Conservation (phyloP, 2,329 filamentous ascomycete species). For the Pseudogymnoascus sp. region DNA sequence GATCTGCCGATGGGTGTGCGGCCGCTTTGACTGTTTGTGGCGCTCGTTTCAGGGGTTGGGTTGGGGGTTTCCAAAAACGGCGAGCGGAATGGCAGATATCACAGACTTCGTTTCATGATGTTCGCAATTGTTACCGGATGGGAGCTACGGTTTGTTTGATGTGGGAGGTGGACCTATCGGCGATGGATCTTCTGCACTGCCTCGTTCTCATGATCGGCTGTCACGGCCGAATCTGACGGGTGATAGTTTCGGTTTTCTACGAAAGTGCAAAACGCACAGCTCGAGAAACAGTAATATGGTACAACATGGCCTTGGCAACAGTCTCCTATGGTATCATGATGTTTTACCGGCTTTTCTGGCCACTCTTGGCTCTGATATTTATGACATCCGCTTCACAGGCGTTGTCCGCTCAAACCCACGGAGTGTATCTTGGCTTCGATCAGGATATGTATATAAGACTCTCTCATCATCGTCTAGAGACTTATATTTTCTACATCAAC, state of each 20-base stretch:
- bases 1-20: not conserved
- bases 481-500: not conserved
- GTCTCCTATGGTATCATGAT: not conserved
- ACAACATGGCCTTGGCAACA: not conserved
- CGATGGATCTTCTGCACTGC: not conserved
- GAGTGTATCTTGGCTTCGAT: not conserved
- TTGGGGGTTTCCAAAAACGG: not conserved
- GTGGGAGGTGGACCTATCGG: not conserved
- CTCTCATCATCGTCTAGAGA: not conserved
- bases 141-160: not conserved
- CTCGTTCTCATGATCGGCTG: not conserved
- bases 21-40: not conserved
- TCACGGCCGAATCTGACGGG: not conserved
- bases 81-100: not conserved
- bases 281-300: not conserved
- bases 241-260: not conserved
- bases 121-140: not conserved
- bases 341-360: not conserved
- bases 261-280: not conserved
- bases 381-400: not conserved
- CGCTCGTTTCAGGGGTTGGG: not conserved
- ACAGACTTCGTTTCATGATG: not conserved
- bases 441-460: not conserved
- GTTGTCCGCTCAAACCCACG: not conserved
- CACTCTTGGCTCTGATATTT: not conserved